Evolutionary conservation across 2,329 filamentous ascomycete genomes (phyloP).

Genomic region (Cladosporium austrohemisphaericum): DNA sequence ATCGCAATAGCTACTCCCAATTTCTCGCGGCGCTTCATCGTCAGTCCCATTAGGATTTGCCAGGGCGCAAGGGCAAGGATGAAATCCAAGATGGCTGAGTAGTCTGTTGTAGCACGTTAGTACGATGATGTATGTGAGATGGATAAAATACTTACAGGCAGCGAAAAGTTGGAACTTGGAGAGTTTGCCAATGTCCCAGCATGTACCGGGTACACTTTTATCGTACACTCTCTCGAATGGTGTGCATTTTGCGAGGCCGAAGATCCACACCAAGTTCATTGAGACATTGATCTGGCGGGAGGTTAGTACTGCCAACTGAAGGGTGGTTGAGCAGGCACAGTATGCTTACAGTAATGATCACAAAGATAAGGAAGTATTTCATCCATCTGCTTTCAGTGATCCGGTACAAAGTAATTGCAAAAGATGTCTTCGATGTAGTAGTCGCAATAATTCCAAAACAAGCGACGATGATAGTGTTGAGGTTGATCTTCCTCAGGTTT

Average conservation of each 20-base stretch:
- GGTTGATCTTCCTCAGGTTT: conserved; percentile 7
- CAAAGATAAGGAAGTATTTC: conserved; percentile 10
- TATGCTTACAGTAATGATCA: conserved; percentile 14
- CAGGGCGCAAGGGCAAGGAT: conserved; percentile 7
- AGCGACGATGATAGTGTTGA: conserved; percentile 9
- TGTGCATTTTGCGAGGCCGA: conserved; percentile 10
- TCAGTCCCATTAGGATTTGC: conserved; percentile 2
- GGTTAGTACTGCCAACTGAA: too few relatives aligned
- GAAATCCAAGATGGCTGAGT: conserved; percentile 10
- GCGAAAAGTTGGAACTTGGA: conserved; percentile 8
- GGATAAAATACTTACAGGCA: background rate
- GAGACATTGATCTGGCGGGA: conserved; percentile 7
- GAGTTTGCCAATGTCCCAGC: conserved; percentile 5
- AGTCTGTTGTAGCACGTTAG: background rate
- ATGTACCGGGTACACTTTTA: conserved; percentile 2
- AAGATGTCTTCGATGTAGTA: conserved; percentile 13
- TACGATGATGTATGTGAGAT: background rate
- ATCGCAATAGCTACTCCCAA: conserved; percentile 9
- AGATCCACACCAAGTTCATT: conserved; percentile 13
- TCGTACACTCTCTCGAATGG: conserved; percentile 3
- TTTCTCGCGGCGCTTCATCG: conserved; percentile 11
- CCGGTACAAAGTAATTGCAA: conserved; percentile 12
- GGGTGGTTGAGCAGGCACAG: too few relatives aligned
- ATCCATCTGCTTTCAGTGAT: conserved; percentile 6
- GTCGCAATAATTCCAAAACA: conserved; percentile 9